Conservation (phyloP, 441 rosid genomes). For the Syzygium malaccense region DNA sequence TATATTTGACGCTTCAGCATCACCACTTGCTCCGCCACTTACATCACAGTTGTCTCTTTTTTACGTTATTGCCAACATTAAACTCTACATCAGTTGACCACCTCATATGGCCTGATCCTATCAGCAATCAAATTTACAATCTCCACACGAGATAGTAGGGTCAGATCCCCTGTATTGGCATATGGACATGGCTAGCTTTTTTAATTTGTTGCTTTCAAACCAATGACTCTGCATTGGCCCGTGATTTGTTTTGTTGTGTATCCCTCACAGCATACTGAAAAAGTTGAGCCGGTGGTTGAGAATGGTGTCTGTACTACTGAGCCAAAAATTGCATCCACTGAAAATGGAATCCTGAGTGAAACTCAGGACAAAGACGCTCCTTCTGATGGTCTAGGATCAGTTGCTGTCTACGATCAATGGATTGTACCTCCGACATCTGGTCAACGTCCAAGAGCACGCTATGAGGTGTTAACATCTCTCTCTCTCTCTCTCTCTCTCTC, state of each 20-base stretch:
- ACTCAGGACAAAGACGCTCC: constrained; percentile 88
- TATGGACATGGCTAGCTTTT: neutral
- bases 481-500: neutral
- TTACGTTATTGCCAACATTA: neutral
- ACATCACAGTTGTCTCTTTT: neutral
- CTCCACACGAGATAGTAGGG: neutral
- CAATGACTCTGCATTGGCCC: neutral
- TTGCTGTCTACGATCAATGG: constrained; percentile 91
- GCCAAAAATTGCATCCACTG: constrained; percentile 60
- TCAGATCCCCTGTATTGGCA: neutral
- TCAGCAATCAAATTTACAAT: neutral
- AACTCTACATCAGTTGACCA: neutral
- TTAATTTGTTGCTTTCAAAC: neutral
- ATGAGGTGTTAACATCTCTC: constrained; percentile 52
- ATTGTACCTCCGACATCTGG: constrained; percentile 70
- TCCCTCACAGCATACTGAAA: constrained; percentile 42
- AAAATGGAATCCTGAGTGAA: constrained; percentile 55
- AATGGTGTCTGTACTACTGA: constrained; percentile 59
- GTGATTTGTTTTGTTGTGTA: constrained; percentile 9
- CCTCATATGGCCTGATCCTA: neutral
- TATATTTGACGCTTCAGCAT: neutral
- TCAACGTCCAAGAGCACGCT: constrained; percentile 80
- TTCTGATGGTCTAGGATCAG: constrained; percentile 63
- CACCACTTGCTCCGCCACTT: neutral
- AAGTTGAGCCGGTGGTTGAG: constrained; percentile 45